A percentile compares a stretch with the other conserved stretches of the same genome.
Evolutionary conservation across 352 stramenopile species (phyloP).

Genomic region (Peronospora tabacina): DNA sequence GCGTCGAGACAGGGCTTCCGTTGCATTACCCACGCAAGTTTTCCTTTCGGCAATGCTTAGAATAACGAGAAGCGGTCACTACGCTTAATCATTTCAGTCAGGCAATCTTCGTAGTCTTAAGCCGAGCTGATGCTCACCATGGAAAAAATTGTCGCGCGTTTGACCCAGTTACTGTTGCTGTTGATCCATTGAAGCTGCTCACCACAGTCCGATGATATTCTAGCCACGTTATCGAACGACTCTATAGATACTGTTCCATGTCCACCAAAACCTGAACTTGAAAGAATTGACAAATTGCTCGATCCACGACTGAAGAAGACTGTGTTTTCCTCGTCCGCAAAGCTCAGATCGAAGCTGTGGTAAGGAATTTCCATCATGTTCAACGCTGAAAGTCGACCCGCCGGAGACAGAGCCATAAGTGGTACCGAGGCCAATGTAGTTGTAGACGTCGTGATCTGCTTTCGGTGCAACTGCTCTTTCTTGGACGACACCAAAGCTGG

Average conservation of each 20-base stretch:
- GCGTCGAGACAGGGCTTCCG: conserved; percentile 8
- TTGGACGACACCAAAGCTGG: conserved; percentile 27
- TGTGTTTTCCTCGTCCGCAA: conserved; percentile 30
- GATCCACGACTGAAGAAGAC: conserved; percentile 30
- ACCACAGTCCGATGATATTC: conserved; percentile 32
- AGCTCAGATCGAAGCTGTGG: conserved; percentile 32
- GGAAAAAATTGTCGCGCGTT: conserved; percentile 61
- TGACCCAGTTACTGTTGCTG: conserved; percentile 29
- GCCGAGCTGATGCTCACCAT: conserved; percentile 56
- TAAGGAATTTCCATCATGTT: conserved; percentile 25
- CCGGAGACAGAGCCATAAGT: conserved; percentile 28
- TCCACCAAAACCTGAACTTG: conserved; percentile 70
- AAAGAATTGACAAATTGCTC: conserved; percentile 68
- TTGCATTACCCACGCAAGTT: conserved; percentile 1
- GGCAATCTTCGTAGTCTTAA: conserved; percentile 63
- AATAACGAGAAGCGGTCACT: conserved; percentile 50
- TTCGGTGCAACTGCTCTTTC: conserved; percentile 31
- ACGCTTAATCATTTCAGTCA: conserved; percentile 73
- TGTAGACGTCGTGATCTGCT: conserved; percentile 31
- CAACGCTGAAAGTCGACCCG: conserved; percentile 15
- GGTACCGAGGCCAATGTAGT: conserved; percentile 23
- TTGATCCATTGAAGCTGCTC: conserved; percentile 7
- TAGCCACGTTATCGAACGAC: conserved; percentile 39
- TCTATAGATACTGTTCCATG: conserved; percentile 58
- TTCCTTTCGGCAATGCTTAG: conserved; percentile 35